Percentiles rank a stretch among this genome's conserved stretches.
Conservation (phyloP, 1,139 yeast species). For the Blastobotrys buckinghamii region DNA sequence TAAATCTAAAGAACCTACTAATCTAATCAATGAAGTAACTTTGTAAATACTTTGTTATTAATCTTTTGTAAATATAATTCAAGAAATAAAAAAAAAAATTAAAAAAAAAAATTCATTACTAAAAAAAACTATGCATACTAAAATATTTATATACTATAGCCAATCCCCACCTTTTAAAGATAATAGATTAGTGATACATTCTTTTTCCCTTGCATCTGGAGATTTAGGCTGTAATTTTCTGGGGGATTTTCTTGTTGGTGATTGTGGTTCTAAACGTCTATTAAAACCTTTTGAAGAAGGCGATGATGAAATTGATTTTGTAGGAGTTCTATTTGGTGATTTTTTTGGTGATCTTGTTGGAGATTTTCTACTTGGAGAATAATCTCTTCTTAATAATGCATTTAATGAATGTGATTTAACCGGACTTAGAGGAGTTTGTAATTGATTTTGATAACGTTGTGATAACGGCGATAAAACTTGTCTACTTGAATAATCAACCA, state of each 20-base stretch:
- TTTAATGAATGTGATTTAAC: slow-evolving; percentile 10
- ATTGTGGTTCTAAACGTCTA: neutral
- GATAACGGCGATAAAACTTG: neutral
- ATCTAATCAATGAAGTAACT: neutral
- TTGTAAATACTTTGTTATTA: neutral
- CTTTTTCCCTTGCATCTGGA: slow-evolving; percentile 24
- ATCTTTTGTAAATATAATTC: neutral
- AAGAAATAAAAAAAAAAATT: neutral
- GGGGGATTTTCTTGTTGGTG: slow-evolving; percentile 2
- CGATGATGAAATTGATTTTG: too few relatives aligned
- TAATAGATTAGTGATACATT: slow-evolving; percentile 29
- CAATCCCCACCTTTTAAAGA: slow-evolving; percentile 27
- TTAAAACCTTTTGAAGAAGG: slow-evolving; percentile 3
- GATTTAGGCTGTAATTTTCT: neutral
- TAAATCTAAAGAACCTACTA: neutral
- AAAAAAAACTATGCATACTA: neutral
- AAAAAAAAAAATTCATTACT: neutral
- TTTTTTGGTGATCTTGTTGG: neutral
- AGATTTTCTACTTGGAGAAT: too few relatives aligned
- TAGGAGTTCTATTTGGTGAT: slow-evolving; percentile 8
- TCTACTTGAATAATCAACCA: neutral
- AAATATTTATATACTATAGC: slow-evolving; percentile 8
- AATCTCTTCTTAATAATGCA: neutral
- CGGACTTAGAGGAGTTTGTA: slow-evolving; percentile 10
- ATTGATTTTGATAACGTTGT: neutral